Evolutionary conservation across 1,139 yeast species (phyloP).

Genomic region (Pichia sp.): DNA sequence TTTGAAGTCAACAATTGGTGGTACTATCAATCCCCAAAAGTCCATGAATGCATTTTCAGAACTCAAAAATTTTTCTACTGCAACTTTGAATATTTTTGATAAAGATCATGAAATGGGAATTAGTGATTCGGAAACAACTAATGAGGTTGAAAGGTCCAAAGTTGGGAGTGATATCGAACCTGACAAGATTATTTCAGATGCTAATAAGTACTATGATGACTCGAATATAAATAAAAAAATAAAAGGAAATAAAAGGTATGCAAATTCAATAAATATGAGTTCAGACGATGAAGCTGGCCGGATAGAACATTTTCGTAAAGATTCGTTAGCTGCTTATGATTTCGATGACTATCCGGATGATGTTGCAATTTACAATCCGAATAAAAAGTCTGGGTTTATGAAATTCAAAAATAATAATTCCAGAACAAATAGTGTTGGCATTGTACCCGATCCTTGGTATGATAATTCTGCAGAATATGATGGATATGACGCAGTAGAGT

Average conservation of each 20-base stretch:
- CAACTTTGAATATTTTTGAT: slow-evolving; percentile 4
- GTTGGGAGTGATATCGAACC: not conserved
- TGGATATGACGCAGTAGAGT: not conserved
- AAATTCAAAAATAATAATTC: not conserved
- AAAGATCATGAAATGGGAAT: not conserved
- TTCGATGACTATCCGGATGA: slow-evolving; percentile 6
- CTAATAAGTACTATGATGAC: slow-evolving; percentile 2
- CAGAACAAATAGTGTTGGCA: not conserved
- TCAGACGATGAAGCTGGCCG: slow-evolving; percentile 7
- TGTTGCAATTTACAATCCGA: slow-evolving; percentile 5
- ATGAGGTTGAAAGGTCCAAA: not conserved
- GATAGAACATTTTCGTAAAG: not conserved
- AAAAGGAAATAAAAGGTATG: not conserved
- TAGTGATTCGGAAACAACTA: not conserved
- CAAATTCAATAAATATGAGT: slow-evolving; percentile 2
- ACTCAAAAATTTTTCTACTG: slow-evolving; percentile 2
- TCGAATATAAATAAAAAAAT: slow-evolving; percentile 3
- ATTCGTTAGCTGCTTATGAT: slow-evolving; percentile 2
- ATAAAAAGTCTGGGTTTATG: not conserved
- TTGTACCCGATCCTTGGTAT: not conserved
- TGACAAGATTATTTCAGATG: not conserved
- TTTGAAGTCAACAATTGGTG: slow-evolving; percentile 4
- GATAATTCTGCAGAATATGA: slow-evolving; percentile 9
- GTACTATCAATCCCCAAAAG: not conserved
- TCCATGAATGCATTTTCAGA: not conserved